Base-by-base conservation (phyloP, 106 monocot genomes). In the Acorus calamus region DNA sequence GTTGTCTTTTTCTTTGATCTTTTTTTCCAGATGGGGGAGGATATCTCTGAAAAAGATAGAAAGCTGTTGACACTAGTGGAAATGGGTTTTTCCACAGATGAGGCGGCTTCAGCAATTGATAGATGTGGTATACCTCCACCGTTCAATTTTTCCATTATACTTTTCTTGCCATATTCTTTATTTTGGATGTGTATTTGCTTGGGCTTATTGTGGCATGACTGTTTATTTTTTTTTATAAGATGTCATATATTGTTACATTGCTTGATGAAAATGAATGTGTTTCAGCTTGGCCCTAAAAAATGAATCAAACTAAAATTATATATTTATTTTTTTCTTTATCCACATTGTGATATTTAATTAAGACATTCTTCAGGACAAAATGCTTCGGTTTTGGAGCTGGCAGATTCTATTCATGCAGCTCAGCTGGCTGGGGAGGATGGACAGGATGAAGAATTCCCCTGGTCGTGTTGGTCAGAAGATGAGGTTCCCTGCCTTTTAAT, bases 321-420 rank as follows among this genome's bases (percentile, higher is more conserved):
- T 28, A 52, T 11, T 3, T 47, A 48, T 42, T 28, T 13, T 13
- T 48, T 14, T 46, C 11, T 6, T 47, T 28, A 70, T 50, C 11
- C 11, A 9, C 52, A 3, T 11, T 42, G 14, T 14, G 41, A 60
- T 42, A 2, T n/a, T 58, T 10, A 1, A 14, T 0, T 64, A 3
- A 8, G n/a, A 47, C 52, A 60, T 5, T 4, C 42, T 63, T 8
- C 66, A 80, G 80, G 75, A 57, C 65, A 43, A 12, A 62, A 57
- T 66, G 66, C 85, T 7, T 62, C 80, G n/a, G 51, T 85, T 64
- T 74, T 71, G 53, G 85, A 78, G 72, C 71, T 85, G 9, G 77
- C 78, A 10, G 85, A 85, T 61, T 85, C 81, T 14, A 85, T 85
- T 14, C 66, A 51, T 56, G 85, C 85, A 69, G 77, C 80, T 54